phyloP scores from a whole-genome alignment of 2,329 filamentous ascomycete genomes.

The Trichophyton rubrum region DNA sequence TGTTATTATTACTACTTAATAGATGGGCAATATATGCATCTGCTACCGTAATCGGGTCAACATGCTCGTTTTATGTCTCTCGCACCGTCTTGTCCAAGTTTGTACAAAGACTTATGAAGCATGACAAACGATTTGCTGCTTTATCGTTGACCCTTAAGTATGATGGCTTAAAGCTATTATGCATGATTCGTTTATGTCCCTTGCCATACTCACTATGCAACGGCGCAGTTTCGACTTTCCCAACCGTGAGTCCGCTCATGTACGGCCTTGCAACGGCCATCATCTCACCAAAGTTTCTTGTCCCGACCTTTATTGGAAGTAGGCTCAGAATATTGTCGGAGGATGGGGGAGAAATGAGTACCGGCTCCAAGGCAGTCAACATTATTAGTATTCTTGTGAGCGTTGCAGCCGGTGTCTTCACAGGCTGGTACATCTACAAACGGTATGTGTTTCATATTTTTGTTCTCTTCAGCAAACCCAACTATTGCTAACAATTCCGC shows the following conservation, averaged over 20 bases:
- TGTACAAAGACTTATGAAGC: constrained; percentile 66
- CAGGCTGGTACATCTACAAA: constrained; percentile 76
- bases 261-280: constrained; percentile 75
- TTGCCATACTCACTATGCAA: constrained; percentile 89
- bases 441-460: constrained; percentile 28
- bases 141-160: constrained; percentile 76
- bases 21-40: constrained; percentile 76
- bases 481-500: neutral
- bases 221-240: constrained; percentile 86
- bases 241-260: constrained; percentile 61
- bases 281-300: constrained; percentile 72
- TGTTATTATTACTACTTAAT: constrained; percentile 5
- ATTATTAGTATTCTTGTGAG: constrained; percentile 69
- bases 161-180: constrained; percentile 77
- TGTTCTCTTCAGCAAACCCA: neutral
- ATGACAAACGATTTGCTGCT: constrained; percentile 78
- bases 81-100: constrained; percentile 66
- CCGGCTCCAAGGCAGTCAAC: constrained; percentile 65
- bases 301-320: constrained; percentile 85
- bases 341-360: constrained; percentile 68
- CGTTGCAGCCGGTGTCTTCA: constrained; percentile 55
- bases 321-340: constrained; percentile 74
- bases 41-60: constrained; percentile 66
- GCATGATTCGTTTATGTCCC: constrained; percentile 86
- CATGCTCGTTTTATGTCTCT: constrained; percentile 66